A percentile compares a stretch with the other conserved stretches of the same genome.
phyloP scores from a whole-genome alignment of 2,329 filamentous ascomycete species.

The Fusarium sp. region DNA sequence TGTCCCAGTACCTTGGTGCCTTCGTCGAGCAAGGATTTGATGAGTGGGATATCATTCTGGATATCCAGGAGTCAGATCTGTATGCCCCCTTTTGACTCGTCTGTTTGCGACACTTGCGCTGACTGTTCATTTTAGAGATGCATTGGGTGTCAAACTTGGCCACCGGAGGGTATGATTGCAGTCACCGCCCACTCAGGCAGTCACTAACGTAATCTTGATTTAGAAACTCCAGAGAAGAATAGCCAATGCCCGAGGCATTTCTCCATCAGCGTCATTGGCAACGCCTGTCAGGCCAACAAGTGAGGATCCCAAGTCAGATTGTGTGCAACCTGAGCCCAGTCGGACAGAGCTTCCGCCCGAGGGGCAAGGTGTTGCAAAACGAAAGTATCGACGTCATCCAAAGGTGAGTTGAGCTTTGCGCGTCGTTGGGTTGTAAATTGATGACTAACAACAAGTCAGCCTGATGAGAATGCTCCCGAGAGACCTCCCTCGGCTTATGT shows the following conservation, averaged over 20 bases:
- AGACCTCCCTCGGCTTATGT: conserved; percentile 86
- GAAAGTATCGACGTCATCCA: conserved; percentile 82
- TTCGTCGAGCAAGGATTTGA: conserved; percentile 86
- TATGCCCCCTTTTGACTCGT: conserved; percentile 54
- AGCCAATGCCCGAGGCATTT: conserved; percentile 75
- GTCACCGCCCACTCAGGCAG: neutral
- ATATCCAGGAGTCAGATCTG: conserved; percentile 88
- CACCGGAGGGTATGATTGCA: conserved; percentile 75
- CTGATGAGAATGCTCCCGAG: conserved; percentile 83
- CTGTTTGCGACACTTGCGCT: conserved; percentile 13
- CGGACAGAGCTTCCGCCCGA: conserved; percentile 61
- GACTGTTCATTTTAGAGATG: conserved; percentile 64
- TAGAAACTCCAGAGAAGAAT: conserved; percentile 88
- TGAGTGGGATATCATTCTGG: conserved; percentile 83
- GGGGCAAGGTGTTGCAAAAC: conserved; percentile 64
- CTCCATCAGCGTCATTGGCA: conserved; percentile 63
- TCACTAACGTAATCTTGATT: neutral
- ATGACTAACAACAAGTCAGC: conserved; percentile 53
- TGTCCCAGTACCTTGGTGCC: conserved; percentile 78
- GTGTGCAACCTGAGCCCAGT: conserved; percentile 59
- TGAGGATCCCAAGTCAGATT: conserved; percentile 67
- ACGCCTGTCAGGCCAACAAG: conserved; percentile 61
- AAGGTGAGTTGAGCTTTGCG: conserved; percentile 63
- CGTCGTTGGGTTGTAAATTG: neutral
- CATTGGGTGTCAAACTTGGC: conserved; percentile 80